Conservation (phyloP, 768 basidiomycete species). For the Rhodotorula toruloides region DNA sequence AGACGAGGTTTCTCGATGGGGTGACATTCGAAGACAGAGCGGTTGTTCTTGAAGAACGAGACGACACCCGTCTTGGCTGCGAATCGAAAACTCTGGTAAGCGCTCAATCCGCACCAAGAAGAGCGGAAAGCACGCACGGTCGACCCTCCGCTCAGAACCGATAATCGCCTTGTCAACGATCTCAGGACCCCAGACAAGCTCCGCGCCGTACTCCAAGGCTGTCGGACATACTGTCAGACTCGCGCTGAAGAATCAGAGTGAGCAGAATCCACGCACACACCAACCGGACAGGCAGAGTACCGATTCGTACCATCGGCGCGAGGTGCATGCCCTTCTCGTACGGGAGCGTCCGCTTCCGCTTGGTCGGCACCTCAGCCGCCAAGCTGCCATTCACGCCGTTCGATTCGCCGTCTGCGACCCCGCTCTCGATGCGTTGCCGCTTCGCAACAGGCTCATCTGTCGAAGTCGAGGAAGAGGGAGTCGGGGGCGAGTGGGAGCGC, state of each 20-base stretch:
- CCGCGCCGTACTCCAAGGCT: conserved; percentile 85
- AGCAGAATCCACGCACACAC: conserved; percentile 38
- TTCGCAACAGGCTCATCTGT: conserved; percentile 27
- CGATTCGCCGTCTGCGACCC: conserved; percentile 46
- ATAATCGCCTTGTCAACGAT: conserved; percentile 93
- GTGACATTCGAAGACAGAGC: conserved; percentile 85
- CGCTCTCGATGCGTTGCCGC: conserved; percentile 56
- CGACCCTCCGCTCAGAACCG: conserved; percentile 71
- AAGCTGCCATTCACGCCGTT: background rate
- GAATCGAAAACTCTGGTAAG: background rate
- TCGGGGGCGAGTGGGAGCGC: too few species aligned
- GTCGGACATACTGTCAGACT: conserved; percentile 53
- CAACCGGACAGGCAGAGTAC: conserved; percentile 36
- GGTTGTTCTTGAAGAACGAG: conserved; percentile 72
- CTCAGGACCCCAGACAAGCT: conserved; percentile 77
- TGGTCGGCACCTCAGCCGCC: conserved; percentile 38
- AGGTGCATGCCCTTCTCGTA: conserved; percentile 86
- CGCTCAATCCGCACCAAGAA: background rate
- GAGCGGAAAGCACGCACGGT: conserved; percentile 59
- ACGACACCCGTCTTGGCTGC: conserved; percentile 78
- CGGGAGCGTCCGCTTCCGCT: conserved; percentile 55
- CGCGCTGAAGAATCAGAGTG: too few species aligned
- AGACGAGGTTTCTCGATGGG: conserved; percentile 90
- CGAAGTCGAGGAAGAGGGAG: too few species aligned
- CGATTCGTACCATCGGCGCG: conserved; percentile 81